Evolutionary conservation across 2,329 filamentous ascomycete genomes (phyloP), one percentile per base, ranked within the genome.

Genomic region (Ceratocystis ficicola): DNA sequence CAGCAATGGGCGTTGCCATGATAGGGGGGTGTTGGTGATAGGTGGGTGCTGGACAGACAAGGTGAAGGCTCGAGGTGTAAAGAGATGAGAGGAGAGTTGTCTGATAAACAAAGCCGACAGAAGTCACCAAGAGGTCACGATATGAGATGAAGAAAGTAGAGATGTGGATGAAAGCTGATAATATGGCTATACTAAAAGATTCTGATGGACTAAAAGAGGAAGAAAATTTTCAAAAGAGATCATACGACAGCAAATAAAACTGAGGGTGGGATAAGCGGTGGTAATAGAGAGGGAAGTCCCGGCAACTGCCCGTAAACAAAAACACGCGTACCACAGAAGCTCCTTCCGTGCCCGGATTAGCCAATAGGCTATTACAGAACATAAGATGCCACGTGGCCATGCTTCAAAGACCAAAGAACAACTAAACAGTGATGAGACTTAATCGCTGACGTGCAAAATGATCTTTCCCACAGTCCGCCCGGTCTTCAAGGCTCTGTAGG

Each of bases 401-500:
- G 22, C 10, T 25, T 36, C 32, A 36, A 15, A 10, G 10, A n/a
- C 2, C 10, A 52, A n/a, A 52, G 48, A 12, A 25, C 6, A 52
- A 3, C 2, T n/a, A 52, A 8, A 8, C 20, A 17, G 52, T 3
- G n/a, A 6, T n/a, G 17, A 22, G 25, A 28, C 25, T 32, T 63
- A 63, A 30, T 70, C 69, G 28, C 66, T 59, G n/a, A 71, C 68
- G n/a, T 69, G 67, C 44, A 77, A 70, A 46, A 87, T 76, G 69
- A 88, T 75, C 76, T 88, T 88, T 0, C 86, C 86, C 63, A 75
- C 80, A 3, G 80, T 76, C n/a, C 82, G 77, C 0, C 81, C 81
- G 2, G 78, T 81, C 74, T 83, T 84, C 70, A 87, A 71, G 68
- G 78, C 81, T 72, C 80, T 78, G 73, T 81, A 85, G 2, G 84